Conservation (phyloP, 257 asterid species). For the Cruciata laevipes region DNA sequence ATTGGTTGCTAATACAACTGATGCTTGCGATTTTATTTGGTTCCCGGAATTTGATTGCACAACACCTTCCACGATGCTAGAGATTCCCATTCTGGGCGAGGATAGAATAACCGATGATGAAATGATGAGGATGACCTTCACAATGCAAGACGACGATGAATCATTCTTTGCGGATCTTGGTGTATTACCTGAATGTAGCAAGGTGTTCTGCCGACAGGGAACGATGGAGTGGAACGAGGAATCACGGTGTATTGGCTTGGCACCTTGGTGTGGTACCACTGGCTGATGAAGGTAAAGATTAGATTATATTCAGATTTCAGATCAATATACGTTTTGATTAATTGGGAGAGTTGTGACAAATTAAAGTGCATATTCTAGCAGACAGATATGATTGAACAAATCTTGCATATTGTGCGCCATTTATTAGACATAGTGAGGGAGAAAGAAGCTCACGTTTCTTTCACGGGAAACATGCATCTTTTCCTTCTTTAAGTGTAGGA, state of each 20-base stretch:
- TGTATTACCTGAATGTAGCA: conserved; percentile 84
- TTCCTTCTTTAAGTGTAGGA: conserved; percentile 32
- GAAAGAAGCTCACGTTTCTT: conserved; percentile 13
- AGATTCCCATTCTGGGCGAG: conserved; percentile 42
- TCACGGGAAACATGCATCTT: conserved; percentile 7
- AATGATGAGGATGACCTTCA: conserved; percentile 40
- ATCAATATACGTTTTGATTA: background rate
- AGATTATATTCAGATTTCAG: no score
- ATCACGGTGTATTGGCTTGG: conserved; percentile 37
- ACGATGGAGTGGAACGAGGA: conserved; percentile 48
- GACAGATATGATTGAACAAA: conserved; percentile 11
- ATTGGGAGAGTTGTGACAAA: conserved; percentile 2
- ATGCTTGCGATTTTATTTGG: conserved; percentile 52
- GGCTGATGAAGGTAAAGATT: conserved; percentile 1
- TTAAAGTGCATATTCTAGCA: conserved; percentile 6
- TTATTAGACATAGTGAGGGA: conserved; percentile 20
- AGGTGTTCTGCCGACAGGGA: conserved; percentile 60
- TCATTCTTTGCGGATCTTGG: conserved; percentile 80
- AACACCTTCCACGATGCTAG: conserved; percentile 38
- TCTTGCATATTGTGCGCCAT: conserved; percentile 26
- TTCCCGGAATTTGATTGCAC: conserved; percentile 56
- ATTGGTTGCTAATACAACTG: conserved; percentile 22
- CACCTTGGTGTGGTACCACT: conserved; percentile 24
- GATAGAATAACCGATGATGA: conserved; percentile 35
- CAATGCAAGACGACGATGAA: conserved; percentile 80